phyloP scores from a whole-genome alignment of 768 basidiomycete species.

The Termitomyces sp. region DNA sequence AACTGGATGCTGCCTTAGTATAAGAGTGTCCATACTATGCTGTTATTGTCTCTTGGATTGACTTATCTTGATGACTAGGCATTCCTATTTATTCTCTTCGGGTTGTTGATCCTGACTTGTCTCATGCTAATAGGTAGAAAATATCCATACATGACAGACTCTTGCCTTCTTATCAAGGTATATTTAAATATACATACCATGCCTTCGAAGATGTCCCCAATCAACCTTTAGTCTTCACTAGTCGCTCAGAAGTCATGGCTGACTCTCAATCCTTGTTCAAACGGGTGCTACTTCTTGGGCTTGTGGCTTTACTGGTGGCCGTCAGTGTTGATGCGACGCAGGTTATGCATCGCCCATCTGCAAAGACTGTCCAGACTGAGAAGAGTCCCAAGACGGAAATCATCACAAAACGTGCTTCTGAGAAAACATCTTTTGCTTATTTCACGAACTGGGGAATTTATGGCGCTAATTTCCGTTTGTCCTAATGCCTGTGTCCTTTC shows the following conservation, averaged over 20 bases:
- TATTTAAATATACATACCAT: conserved; percentile 12
- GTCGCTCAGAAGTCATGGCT: conserved; percentile 6
- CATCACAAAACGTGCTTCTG: conserved; percentile 35
- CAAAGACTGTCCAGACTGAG: conserved; percentile 27
- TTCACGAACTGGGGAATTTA: conserved; percentile 68
- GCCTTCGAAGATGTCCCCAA: background rate
- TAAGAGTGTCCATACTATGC: conserved; percentile 11
- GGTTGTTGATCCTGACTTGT: background rate
- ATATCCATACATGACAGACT: conserved; percentile 3
- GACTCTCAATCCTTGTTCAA: conserved; percentile 14
- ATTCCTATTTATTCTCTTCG: no score
- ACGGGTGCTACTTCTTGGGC: conserved; percentile 20
- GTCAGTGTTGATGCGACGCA: conserved; percentile 36
- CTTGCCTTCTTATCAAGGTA: conserved; percentile 6
- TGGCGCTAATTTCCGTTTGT: conserved; percentile 56
- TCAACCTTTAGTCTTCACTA: background rate
- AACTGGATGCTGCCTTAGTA: background rate
- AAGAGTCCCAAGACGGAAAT: conserved; percentile 30
- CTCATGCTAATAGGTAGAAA: conserved; percentile 7
- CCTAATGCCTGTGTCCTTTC: background rate
- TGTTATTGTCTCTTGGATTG: background rate
- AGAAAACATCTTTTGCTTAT: conserved; percentile 42
- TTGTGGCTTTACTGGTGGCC: conserved; percentile 17
- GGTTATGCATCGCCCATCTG: conserved; percentile 47
- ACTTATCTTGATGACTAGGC: background rate